A percentile compares a stretch with the other conserved stretches of the same genome.
These are phyloP conservation scores for Forsythia viridissima DNA, from an alignment of 257 asterid species.

Conservation along the genomic window DNA sequence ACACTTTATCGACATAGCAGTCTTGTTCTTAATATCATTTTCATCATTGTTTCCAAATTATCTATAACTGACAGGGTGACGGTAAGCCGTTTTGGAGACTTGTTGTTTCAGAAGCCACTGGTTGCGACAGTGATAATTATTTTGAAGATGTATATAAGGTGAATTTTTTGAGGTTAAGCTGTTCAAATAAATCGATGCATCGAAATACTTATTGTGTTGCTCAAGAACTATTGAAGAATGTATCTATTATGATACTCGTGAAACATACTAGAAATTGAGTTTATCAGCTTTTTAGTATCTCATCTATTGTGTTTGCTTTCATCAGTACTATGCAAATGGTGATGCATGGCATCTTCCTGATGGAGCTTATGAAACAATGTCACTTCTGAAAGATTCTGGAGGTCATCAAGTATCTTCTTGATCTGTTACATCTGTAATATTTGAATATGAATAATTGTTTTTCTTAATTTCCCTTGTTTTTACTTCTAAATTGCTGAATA, in stretches of 20 bases:
- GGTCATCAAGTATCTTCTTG: constrained; percentile 50
- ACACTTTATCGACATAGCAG: neutral
- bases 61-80: constrained; percentile 64
- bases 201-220: neutral
- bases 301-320: constrained; percentile 11
- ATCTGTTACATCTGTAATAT: constrained; percentile 16
- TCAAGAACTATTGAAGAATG: neutral
- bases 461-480: neutral
- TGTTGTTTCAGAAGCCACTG: constrained; percentile 90
- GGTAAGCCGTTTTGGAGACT: constrained; percentile 94
- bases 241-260: neutral
- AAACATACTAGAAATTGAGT: neutral
- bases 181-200: neutral
- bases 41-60: constrained; percentile 4
- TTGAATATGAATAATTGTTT: neutral
- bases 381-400: constrained; percentile 68
- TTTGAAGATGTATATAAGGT: constrained; percentile 95
- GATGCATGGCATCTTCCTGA: constrained; percentile 91
- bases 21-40: neutral
- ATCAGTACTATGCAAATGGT: constrained; percentile 87
- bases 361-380: constrained; percentile 74
- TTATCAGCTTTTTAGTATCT: neutral
- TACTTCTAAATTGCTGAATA: constrained; percentile 25
- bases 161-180: constrained; percentile 14
- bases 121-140: constrained; percentile 54